These are phyloP conservation scores for Dictyostelium brefeldianum DNA, from an alignment of 78 protist genomes.

Conservation along the genomic window DNA sequence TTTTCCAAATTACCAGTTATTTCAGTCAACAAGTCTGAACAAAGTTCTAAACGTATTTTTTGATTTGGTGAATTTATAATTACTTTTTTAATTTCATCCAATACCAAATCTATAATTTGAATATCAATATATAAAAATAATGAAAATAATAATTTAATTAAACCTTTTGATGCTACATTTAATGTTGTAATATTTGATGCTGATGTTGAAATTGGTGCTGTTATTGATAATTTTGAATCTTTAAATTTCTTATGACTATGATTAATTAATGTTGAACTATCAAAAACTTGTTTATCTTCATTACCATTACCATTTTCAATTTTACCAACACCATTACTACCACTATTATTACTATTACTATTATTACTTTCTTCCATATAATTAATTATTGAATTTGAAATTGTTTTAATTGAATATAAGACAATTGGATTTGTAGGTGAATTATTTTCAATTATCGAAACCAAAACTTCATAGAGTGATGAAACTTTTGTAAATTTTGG, in stretches of 20 bases:
- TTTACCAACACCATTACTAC: background rate
- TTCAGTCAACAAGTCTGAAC: slow-evolving; percentile 54
- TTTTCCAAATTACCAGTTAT: slow-evolving; percentile 71
- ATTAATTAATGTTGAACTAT: background rate
- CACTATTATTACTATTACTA: background rate
- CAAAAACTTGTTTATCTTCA: background rate
- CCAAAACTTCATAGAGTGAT: slow-evolving; percentile 43
- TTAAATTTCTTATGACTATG: background rate
- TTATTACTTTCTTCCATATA: slow-evolving; percentile 30
- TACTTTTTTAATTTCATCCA: slow-evolving; percentile 29
- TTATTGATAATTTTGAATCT: background rate
- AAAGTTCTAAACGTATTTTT: slow-evolving; percentile 56
- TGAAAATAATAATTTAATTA: slow-evolving; percentile 37
- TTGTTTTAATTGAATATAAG: slow-evolving; percentile 36
- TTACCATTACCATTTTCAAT: background rate
- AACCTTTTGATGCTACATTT: slow-evolving; percentile 10
- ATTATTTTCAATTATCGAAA: slow-evolving; percentile 56
- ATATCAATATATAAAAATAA: slow-evolving; percentile 26
- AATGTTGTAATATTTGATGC: background rate
- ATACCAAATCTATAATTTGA: slow-evolving; percentile 57
- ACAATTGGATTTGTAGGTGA: slow-evolving; percentile 72
- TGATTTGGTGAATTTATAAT: slow-evolving; percentile 41
- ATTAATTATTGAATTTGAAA: background rate
- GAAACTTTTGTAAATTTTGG: slow-evolving; percentile 58
- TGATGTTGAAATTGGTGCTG: background rate